Evolutionary conservation across 2,329 filamentous ascomycete species (phyloP).

Genomic region (Chaetoscypha palmicola): DNA sequence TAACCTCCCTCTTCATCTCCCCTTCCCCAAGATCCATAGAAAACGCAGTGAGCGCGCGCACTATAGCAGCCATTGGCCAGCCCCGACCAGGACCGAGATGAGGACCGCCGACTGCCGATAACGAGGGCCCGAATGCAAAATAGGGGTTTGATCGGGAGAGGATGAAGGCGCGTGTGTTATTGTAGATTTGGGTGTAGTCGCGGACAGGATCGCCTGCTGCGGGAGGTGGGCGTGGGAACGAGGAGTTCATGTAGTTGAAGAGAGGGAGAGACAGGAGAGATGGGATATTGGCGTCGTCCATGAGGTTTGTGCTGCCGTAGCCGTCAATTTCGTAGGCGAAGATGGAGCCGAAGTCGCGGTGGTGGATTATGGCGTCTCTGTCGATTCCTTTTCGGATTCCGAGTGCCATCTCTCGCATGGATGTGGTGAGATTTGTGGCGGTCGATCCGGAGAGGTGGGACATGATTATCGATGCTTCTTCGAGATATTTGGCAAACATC

Average conservation of each 20-base stretch:
- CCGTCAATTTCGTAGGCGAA: slow-evolving; percentile 74
- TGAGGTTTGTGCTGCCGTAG: slow-evolving; percentile 47
- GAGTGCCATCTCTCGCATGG: slow-evolving; percentile 51
- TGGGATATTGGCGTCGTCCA: slow-evolving; percentile 70
- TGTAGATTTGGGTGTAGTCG: slow-evolving; percentile 57
- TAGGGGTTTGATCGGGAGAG: slow-evolving; percentile 75
- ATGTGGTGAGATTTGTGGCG: slow-evolving; percentile 40
- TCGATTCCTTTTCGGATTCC: slow-evolving; percentile 62
- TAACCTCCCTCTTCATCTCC: slow-evolving; percentile 25
- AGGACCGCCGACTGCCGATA: slow-evolving; percentile 63
- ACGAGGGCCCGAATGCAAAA: slow-evolving; percentile 44
- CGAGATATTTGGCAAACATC: slow-evolving; percentile 65
- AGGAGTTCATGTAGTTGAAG: slow-evolving; percentile 42
- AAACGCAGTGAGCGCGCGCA: slow-evolving; percentile 42
- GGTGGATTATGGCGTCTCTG: slow-evolving; percentile 60
- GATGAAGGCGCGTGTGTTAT: slow-evolving; percentile 73
- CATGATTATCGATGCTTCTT: slow-evolving; percentile 45
- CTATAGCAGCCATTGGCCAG: slow-evolving; percentile 51
- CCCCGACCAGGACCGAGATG: slow-evolving; percentile 53
- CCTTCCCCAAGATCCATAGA: slow-evolving; percentile 10
- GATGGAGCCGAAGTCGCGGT: slow-evolving; percentile 58
- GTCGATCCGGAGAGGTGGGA: slow-evolving; percentile 38
- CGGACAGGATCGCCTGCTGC: slow-evolving; percentile 34
- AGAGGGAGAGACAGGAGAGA: slow-evolving; percentile 59
- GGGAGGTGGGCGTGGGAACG: slow-evolving; percentile 20